These are phyloP conservation scores for Aurantiochytrium sp. DNA, from an alignment of 108 stramenopile species.

Conservation along the genomic window DNA sequence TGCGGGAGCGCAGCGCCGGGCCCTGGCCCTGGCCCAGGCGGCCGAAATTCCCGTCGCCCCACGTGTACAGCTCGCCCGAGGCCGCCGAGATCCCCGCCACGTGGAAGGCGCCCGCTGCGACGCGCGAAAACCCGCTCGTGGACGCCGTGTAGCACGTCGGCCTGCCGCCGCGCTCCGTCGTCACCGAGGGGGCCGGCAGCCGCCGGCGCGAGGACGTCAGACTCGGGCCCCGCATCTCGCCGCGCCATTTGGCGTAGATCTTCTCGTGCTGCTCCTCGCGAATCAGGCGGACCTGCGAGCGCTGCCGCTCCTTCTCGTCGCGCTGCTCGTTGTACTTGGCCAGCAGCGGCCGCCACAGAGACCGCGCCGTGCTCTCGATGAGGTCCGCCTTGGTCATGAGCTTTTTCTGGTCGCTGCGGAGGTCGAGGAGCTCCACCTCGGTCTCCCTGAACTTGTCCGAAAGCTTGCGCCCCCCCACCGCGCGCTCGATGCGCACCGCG, in stretches of 20 bases:
- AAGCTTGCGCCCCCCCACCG: slow-evolving; percentile 37
- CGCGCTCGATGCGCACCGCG: not conserved
- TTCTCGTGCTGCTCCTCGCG: slow-evolving; percentile 35
- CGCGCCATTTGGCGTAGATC: slow-evolving; percentile 53
- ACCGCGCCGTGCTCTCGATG: slow-evolving; percentile 47
- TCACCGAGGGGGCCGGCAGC: not conserved
- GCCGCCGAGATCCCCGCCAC: slow-evolving; percentile 48
- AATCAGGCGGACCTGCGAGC: not conserved
- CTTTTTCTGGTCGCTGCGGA: slow-evolving; percentile 54
- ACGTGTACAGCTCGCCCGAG: slow-evolving; percentile 54
- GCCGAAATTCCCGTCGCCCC: slow-evolving; percentile 51
- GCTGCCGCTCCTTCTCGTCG: slow-evolving; percentile 31
- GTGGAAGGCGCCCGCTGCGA: slow-evolving; percentile 61
- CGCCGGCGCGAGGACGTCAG: not conserved
- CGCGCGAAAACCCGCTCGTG: not conserved
- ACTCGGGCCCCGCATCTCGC: not conserved
- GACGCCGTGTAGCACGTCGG: not conserved
- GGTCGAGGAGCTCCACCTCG: slow-evolving; percentile 56
- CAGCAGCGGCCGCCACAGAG: slow-evolving; percentile 53
- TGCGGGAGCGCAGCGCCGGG: not conserved
- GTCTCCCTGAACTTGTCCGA: slow-evolving; percentile 48
- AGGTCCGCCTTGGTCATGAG: slow-evolving; percentile 31
- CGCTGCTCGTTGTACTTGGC: slow-evolving; percentile 55
- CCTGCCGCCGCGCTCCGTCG: not conserved
- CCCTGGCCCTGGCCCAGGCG: slow-evolving; percentile 43